Evolutionary conservation across 2,329 filamentous ascomycete species (phyloP).

Genomic region (Ophiosphaerella korrae): DNA sequence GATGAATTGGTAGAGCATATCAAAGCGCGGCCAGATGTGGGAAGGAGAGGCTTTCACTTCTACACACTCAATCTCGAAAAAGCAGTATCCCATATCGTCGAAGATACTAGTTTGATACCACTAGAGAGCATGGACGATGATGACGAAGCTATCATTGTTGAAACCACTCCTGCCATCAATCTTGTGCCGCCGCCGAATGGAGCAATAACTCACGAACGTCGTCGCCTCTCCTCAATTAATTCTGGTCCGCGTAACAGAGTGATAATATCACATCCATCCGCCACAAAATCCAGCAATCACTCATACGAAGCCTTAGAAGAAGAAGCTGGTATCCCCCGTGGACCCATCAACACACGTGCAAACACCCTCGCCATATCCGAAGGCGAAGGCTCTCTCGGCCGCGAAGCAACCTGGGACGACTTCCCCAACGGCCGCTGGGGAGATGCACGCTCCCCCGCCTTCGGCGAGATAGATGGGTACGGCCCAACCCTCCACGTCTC

Average conservation of each 20-base stretch:
- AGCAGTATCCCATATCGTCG: conserved; percentile 89
- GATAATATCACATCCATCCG: conserved; percentile 71
- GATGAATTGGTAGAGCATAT: conserved; percentile 82
- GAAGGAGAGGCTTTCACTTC: conserved; percentile 81
- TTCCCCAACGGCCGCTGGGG: conserved; percentile 97
- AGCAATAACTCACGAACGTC: conserved; percentile 43
- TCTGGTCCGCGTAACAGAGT: conserved; percentile 87
- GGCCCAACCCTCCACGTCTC: conserved; percentile 94
- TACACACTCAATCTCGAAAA: conserved; percentile 98
- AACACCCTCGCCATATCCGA: conserved; percentile 93
- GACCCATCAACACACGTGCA: conserved; percentile 73
- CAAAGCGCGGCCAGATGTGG: conserved; percentile 61
- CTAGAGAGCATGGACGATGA: conserved; percentile 47
- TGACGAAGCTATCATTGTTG: conserved; percentile 52
- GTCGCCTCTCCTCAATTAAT: conserved; percentile 77
- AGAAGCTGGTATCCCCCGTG: conserved; percentile 77
- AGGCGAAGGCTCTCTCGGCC: conserved; percentile 83
- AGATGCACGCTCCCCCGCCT: conserved; percentile 82
- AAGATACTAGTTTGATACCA: conserved; percentile 83
- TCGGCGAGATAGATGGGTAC: conserved; percentile 97
- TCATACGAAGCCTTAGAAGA: conserved; percentile 71
- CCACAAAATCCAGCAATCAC: conserved; percentile 57
- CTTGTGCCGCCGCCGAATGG: conserved; percentile 37
- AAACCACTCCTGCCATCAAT: conserved; percentile 50
- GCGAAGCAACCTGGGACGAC: conserved; percentile 98